Percentiles rank a stretch among this genome's conserved stretches.
Conservation (phyloP, 805 yeast species). For the Yarrowia sp. region DNA sequence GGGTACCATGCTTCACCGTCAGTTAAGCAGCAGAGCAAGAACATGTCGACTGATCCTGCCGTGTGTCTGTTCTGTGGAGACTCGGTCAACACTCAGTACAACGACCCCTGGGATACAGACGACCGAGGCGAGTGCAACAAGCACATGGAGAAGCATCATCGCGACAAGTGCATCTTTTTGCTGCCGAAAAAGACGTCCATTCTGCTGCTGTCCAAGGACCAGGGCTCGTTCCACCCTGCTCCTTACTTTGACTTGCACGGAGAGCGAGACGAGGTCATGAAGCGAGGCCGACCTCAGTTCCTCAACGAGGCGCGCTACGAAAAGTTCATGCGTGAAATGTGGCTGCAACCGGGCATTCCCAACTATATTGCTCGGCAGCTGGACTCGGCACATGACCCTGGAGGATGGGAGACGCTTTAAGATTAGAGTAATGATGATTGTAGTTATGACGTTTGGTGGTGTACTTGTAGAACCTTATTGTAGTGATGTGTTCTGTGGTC, state of each 20-base stretch:
- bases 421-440: too few species aligned
- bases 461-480: too few species aligned
- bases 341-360: conserved; percentile 78
- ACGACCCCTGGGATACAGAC: conserved; percentile 32
- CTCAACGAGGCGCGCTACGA: conserved; percentile 63
- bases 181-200: conserved; percentile 67
- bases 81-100: conserved; percentile 25
- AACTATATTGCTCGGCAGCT: conserved; percentile 75
- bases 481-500: too few species aligned
- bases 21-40: conserved; percentile 2
- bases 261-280: conserved; percentile 72
- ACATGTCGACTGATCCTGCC: conserved; percentile 63
- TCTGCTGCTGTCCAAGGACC: conserved; percentile 62
- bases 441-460: too few species aligned
- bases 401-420: conserved; percentile 91
- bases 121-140: conserved; percentile 74
- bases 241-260: conserved; percentile 88
- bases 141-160: conserved; percentile 59
- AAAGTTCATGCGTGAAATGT: conserved; percentile 59
- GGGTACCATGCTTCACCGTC: conserved; percentile 25
- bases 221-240: conserved; percentile 80
- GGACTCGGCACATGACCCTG: conserved; percentile 77
- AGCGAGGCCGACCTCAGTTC: conserved; percentile 66
- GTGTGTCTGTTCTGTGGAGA: conserved; percentile 81
- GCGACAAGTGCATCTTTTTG: conserved; percentile 67